These are phyloP conservation scores for Fusarium papillatum DNA, from an alignment of 2,329 filamentous ascomycete species.

Conservation along the genomic window DNA sequence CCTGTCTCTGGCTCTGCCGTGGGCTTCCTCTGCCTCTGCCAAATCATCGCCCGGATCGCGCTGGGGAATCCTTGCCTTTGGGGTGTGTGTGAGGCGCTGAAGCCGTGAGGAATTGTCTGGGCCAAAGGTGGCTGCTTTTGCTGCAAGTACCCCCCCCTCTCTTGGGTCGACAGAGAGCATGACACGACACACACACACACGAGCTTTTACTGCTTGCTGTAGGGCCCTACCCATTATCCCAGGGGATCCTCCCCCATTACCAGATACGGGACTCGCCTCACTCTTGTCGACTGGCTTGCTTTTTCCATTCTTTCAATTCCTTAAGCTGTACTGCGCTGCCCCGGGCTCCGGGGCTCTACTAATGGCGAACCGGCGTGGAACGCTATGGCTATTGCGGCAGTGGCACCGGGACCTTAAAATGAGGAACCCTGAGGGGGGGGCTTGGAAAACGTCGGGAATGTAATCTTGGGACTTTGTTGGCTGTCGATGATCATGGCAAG, in stretches of 20 bases:
- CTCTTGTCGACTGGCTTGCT: constrained; percentile 21
- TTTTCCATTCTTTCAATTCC: not conserved
- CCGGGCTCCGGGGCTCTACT: not conserved
- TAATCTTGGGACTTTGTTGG: not conserved
- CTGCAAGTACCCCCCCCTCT: not conserved
- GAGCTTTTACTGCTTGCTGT: not conserved
- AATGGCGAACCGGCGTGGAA: not conserved
- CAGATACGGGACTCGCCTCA: constrained; percentile 31
- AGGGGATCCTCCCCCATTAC: not conserved
- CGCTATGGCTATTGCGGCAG: constrained; percentile 15
- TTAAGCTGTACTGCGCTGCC: not conserved
- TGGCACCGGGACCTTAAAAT: constrained; percentile 8
- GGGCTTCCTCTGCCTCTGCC: constrained; percentile 19
- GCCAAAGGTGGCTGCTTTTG: not conserved
- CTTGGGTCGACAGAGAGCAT: constrained; percentile 5
- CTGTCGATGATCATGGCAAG: not conserved
- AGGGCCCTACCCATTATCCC: not conserved
- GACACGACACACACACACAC: constrained; percentile 36
- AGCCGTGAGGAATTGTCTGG: not conserved
- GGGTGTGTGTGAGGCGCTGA: constrained; percentile 27
- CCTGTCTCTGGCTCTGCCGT: not conserved
- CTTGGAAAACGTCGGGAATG: not conserved
- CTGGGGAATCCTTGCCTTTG: constrained; percentile 47
- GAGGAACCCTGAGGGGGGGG: not conserved
- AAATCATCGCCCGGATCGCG: constrained; percentile 25